phyloP scores from a whole-genome alignment of 768 basidiomycete genomes.

The Panaeolus cyanescens region DNA sequence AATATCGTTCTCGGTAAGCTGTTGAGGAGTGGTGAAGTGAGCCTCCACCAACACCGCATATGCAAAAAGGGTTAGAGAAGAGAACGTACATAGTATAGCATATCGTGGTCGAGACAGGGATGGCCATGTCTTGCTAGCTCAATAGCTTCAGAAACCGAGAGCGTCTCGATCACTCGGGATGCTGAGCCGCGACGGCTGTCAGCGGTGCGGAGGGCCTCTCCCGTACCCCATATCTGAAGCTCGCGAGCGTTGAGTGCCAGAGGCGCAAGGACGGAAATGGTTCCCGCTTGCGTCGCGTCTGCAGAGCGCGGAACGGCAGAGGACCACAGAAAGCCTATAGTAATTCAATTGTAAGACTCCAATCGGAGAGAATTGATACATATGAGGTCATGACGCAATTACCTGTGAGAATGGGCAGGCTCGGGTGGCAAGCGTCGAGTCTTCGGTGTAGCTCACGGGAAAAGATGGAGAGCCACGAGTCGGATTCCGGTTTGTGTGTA shows the following conservation, averaged over 20 bases:
- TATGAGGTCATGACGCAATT: neutral
- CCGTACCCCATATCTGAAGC: slow-evolving; percentile 96
- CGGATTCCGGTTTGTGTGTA: slow-evolving; percentile 37
- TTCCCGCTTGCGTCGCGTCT: slow-evolving; percentile 92
- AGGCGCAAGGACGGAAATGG: slow-evolving; percentile 83
- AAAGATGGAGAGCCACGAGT: slow-evolving; percentile 63
- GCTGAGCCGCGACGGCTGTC: slow-evolving; percentile 91
- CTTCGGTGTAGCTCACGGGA: slow-evolving; percentile 63
- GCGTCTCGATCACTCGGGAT: slow-evolving; percentile 81
- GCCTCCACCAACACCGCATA: too few relatives aligned
- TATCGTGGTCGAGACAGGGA: slow-evolving; percentile 36
- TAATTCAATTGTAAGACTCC: neutral
- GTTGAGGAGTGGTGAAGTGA: neutral
- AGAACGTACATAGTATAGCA: slow-evolving; percentile 1
- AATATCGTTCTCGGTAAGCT: slow-evolving; percentile 3
- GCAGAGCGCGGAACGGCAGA: slow-evolving; percentile 90
- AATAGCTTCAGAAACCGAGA: slow-evolving; percentile 91
- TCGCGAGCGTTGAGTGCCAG: slow-evolving; percentile 83
- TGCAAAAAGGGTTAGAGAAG: neutral
- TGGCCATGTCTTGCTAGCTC: slow-evolving; percentile 96
- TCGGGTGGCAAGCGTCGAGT: slow-evolving; percentile 74
- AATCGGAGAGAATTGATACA: slow-evolving; percentile 12
- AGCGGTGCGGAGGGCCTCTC: slow-evolving; percentile 94
- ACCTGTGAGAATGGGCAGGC: slow-evolving; percentile 90
- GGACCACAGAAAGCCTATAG: slow-evolving; percentile 83